A percentile compares a stretch with the other conserved stretches of the same genome.
Evolutionary conservation across 2,329 filamentous ascomycete genomes (phyloP).

Genomic region (Pseudophaeomoniella oleicola): DNA sequence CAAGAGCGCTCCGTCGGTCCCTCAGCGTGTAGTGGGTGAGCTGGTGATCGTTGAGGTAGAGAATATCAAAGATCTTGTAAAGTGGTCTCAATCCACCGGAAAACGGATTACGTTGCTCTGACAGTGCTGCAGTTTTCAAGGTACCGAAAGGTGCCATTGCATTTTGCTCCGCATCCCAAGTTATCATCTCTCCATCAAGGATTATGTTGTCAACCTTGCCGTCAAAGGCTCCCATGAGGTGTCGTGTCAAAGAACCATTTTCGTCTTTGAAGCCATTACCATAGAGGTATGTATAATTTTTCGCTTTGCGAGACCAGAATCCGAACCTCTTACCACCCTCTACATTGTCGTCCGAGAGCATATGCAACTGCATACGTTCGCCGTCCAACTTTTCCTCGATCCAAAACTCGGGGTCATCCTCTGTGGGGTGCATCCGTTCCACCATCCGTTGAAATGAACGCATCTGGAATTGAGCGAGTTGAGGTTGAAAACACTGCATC

Average conservation of each 20-base stretch:
- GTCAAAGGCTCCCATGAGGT: constrained; percentile 64
- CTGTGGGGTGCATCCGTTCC: constrained; percentile 46
- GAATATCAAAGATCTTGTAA: constrained; percentile 78
- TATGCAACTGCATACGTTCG: constrained; percentile 93
- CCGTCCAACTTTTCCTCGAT: constrained; percentile 97
- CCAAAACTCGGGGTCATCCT: constrained; percentile 71
- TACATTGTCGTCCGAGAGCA: constrained; percentile 54
- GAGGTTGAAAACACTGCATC: constrained; percentile 94
- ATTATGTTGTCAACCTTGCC: constrained; percentile 72
- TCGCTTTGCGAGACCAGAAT: constrained; percentile 93
- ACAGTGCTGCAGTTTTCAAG: constrained; percentile 76
- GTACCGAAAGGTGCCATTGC: constrained; percentile 82
- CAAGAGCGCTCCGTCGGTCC: constrained; percentile 63
- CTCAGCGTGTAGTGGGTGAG: constrained; percentile 71
- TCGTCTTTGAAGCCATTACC: constrained; percentile 62
- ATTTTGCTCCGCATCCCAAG: constrained; percentile 80
- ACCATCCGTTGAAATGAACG: constrained; percentile 70
- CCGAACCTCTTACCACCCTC: constrained; percentile 60
- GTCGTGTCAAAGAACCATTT: constrained; percentile 62
- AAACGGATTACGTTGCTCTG: constrained; percentile 61
- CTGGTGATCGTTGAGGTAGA: constrained; percentile 70
- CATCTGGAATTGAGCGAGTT: constrained; percentile 85
- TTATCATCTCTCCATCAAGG: constrained; percentile 96
- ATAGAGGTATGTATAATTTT: constrained; percentile 92
- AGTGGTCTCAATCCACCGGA: constrained; percentile 56